A percentile compares a stretch with the other conserved stretches of the same genome.
These are phyloP conservation scores for Tylopilus sp. DNA, from an alignment of 768 basidiomycete genomes.

Conservation along the genomic window DNA sequence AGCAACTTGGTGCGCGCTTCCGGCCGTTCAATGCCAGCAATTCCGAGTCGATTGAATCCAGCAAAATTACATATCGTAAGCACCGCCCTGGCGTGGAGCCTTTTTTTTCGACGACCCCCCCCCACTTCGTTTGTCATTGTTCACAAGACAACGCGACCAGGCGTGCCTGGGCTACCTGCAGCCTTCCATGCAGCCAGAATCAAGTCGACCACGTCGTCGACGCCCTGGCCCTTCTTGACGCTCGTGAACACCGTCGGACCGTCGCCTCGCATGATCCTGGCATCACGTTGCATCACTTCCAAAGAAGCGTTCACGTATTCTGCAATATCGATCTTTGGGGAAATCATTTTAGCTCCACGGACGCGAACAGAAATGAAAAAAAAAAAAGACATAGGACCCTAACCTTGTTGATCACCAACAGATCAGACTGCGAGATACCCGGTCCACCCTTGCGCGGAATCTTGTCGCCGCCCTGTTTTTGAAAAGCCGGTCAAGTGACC, in stretches of 20 bases:
- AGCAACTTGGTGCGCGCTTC: not conserved
- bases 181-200: constrained; percentile 87
- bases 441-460: constrained; percentile 98
- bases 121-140: not conserved
- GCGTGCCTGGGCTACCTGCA: constrained; percentile 69
- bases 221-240: constrained; percentile 72
- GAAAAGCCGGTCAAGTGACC: constrained; percentile 5
- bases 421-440: constrained; percentile 93
- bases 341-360: not conserved
- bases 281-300: constrained; percentile 91
- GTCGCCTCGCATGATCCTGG: constrained; percentile 89
- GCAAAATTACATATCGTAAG: constrained; percentile 6
- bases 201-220: constrained; percentile 77
- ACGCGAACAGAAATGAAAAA: not conserved
- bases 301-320: constrained; percentile 90
- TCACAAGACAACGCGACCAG: constrained; percentile 35
- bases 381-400: not conserved
- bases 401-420: constrained; percentile 95
- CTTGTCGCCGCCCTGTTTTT: constrained; percentile 93
- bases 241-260: constrained; percentile 93
- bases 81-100: not conserved
- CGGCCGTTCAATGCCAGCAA: constrained; percentile 3
- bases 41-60: not conserved
- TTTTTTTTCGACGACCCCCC: not conserved
- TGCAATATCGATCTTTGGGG: constrained; percentile 82